Evolutionary conservation across 2,329 filamentous ascomycete genomes (phyloP), one percentile per base, ranked within the genome.

Genomic region (Fusarium sp.): DNA sequence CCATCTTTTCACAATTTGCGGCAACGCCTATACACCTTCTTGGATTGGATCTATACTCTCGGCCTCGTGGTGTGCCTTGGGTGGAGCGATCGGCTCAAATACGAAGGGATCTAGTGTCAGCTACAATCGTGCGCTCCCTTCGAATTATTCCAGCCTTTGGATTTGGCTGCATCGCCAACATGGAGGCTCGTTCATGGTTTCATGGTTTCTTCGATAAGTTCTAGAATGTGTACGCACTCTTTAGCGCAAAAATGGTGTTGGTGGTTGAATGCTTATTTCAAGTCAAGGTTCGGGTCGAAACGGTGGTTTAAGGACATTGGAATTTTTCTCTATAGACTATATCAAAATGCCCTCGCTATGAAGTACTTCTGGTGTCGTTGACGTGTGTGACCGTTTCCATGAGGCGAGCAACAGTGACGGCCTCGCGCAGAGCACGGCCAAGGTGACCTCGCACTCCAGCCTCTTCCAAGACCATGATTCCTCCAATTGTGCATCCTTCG

Each of bases 401-500:
- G 23, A 79, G 62, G 6, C 82, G 73, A 13, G 84, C 83, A 62
- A 85, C 76, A 7, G 83, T 85, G 0, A 85, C 83, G 11, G 84
- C 82, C 65, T 86, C 84, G n/a, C 84, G 75, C 13, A 86, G 73
- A 1, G 82, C 83, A 16, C 78, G 77, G 0, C 81, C 81, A 36
- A 83, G 69, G 54, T 79, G 78, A 0, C 81, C 81, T 65, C 87
- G 81, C 7, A 90, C 82, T 0, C 81, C 83, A 6, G 84, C 85
- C 66, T 90, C 88, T 75, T 91, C 89, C 30, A 91, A 72, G n/a
- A 87, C 85, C 78, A 89, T 80, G 41, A 91, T 73, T 0, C 89
- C 89, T 3, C 82, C 86, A 60, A 90, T 89, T 1, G 89, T 90
- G 72, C 88, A 90, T 0, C 89, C 88, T 6, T 87, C 88, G 0